A percentile compares a stretch with the other conserved stretches of the same genome.
Evolutionary conservation across 805 yeast species (phyloP).

Genomic region (Nakazawaea siamensis): DNA sequence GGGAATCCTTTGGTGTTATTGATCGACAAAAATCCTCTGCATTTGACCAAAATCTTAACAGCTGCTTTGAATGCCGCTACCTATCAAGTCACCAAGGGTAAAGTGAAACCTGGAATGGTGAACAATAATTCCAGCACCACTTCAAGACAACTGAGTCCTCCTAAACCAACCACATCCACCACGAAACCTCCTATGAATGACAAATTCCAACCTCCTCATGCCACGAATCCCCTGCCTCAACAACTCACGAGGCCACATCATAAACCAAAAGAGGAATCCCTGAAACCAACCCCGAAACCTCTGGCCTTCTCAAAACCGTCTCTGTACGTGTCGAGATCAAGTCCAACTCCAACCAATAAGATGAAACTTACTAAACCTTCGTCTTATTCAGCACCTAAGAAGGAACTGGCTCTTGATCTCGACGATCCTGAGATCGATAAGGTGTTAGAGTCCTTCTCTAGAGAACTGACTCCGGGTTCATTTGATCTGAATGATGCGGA

Average conservation of each 20-base stretch:
- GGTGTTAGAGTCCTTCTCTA: conserved; percentile 13
- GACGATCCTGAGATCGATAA: conserved; percentile 13
- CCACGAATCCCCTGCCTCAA: conserved; percentile 12
- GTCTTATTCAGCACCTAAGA: conserved; percentile 6
- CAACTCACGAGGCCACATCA: no score
- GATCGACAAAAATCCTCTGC: conserved; percentile 76
- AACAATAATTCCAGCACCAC: conserved; percentile 2
- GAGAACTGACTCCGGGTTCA: conserved; percentile 12
- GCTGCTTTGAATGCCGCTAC: conserved; percentile 79
- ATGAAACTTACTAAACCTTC: conserved; percentile 7
- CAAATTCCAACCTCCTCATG: conserved; percentile 10
- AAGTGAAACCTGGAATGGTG: conserved; percentile 24
- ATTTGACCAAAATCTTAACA: conserved; percentile 68
- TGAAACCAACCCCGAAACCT: conserved; percentile 17
- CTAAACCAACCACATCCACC: conserved; percentile 10
- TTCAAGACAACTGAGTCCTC: conserved; percentile 11
- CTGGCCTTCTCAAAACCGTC: conserved; percentile 16
- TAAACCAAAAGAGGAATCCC: no score
- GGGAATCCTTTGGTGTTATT: conserved; percentile 72
- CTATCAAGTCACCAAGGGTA: conserved; percentile 47
- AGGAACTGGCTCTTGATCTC: neutral
- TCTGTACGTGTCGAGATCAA: neutral
- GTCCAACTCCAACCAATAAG: neutral
- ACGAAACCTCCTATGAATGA: conserved; percentile 9
- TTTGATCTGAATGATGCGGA: neutral